phyloP scores from a whole-genome alignment of 306 rosid species.

The Dalbergia oliveri region DNA sequence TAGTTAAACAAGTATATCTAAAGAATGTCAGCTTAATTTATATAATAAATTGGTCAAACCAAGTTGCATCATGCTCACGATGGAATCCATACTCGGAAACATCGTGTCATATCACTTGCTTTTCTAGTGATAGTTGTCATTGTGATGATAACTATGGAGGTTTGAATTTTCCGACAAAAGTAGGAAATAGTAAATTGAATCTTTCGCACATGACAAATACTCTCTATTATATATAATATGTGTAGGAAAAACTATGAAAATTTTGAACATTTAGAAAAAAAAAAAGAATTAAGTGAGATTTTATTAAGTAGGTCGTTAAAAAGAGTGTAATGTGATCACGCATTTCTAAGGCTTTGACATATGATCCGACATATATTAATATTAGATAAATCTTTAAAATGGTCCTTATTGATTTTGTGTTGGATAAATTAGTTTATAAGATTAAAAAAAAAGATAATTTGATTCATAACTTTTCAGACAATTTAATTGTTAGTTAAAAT shows the following conservation, averaged over 20 bases:
- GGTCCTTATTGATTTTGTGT: too few species aligned
- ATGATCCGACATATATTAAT: background rate
- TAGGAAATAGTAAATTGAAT: background rate
- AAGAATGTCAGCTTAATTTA: too few species aligned
- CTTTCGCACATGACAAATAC: background rate
- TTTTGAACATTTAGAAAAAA: background rate
- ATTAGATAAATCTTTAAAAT: too few species aligned
- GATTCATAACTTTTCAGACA: too few species aligned
- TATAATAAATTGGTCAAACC: background rate
- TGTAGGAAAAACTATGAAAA: background rate
- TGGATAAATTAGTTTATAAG: too few species aligned
- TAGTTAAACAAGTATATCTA: too few species aligned
- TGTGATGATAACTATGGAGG: background rate
- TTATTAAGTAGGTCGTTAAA: too few species aligned
- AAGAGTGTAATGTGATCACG: too few species aligned
- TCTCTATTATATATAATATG: background rate
- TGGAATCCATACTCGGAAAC: background rate
- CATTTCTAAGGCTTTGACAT: background rate
- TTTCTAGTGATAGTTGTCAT: too few species aligned
- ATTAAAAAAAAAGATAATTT: too few species aligned
- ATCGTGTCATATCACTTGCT: background rate
- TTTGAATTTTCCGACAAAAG: background rate
- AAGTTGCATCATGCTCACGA: background rate
- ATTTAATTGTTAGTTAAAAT: too few species aligned
- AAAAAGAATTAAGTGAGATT: background rate